phyloP scores from a whole-genome alignment of 257 asterid genomes.

The Datura wrightii region DNA sequence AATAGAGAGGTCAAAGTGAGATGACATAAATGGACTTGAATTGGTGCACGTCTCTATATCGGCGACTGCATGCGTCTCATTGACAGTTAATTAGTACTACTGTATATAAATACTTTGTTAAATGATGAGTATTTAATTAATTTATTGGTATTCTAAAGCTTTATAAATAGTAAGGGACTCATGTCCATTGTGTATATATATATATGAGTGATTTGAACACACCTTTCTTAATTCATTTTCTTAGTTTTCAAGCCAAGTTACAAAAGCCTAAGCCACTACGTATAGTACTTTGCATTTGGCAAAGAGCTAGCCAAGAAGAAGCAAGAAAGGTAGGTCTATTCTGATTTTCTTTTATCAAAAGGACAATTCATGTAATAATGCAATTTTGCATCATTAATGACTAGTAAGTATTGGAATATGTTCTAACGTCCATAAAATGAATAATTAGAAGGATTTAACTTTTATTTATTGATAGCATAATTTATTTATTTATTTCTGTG shows the following conservation, averaged over 20 bases:
- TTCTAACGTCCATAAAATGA: neutral
- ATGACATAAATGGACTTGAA: neutral
- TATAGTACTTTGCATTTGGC: neutral
- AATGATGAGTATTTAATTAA: neutral
- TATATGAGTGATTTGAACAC: neutral
- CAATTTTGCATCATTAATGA: neutral
- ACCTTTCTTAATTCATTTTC: neutral
- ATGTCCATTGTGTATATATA: neutral
- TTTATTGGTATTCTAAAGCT: neutral
- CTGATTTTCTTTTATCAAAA: neutral
- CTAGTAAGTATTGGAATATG: neutral
- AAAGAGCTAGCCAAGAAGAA: neutral
- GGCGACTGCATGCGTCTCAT: neutral
- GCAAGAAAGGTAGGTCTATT: neutral
- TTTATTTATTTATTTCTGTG: too few relatives aligned
- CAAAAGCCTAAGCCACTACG: neutral
- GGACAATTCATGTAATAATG: neutral
- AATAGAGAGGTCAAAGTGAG: neutral
- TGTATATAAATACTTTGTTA: neutral
- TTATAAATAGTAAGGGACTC: neutral
- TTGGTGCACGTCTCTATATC: neutral
- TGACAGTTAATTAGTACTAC: neutral
- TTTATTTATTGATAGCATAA: too few relatives aligned
- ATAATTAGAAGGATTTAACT: too few relatives aligned
- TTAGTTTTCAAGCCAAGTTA: neutral